These are phyloP conservation scores for Narthecium ossifragum DNA, from an alignment of 106 monocot genomes.

Conservation along the genomic window DNA sequence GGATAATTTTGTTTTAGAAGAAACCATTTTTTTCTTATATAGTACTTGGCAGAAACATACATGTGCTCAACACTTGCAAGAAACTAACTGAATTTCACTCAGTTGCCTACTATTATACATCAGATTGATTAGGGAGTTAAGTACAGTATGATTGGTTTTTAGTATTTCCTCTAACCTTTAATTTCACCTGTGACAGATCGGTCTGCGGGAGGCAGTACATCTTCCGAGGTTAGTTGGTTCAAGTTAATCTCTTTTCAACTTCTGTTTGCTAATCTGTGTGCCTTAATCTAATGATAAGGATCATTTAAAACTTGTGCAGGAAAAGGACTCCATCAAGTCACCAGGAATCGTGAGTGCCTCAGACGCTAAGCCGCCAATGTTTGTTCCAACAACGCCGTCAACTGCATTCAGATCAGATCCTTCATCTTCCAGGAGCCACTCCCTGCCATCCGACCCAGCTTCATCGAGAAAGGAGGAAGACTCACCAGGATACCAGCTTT, in stretches of 20 bases:
- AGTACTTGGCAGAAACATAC: too few species aligned
- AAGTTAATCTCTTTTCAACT: neutral
- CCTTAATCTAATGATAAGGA: neutral
- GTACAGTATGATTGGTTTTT: too few species aligned
- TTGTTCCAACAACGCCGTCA: conserved; percentile 17
- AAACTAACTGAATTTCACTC: too few species aligned
- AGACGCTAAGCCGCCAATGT: conserved; percentile 17
- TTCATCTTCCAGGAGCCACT: conserved; percentile 29
- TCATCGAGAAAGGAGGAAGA: conserved; percentile 32
- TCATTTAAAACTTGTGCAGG: conserved; percentile 22
- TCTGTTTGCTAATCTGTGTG: neutral
- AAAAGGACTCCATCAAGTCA: conserved; percentile 29
- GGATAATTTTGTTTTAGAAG: too few species aligned
- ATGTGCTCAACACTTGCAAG: too few species aligned
- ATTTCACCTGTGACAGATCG: conserved; percentile 19
- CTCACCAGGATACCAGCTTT: conserved; percentile 41
- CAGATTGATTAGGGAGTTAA: too few species aligned
- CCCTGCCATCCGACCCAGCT: conserved; percentile 16
- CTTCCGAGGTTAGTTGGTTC: conserved; percentile 41
- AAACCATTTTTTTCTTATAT: too few species aligned
- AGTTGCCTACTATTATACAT: too few species aligned
- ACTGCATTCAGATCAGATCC: conserved; percentile 22
- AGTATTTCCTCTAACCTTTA: too few species aligned
- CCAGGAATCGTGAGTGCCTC: conserved; percentile 16
- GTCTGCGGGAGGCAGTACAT: conserved; percentile 26